Evolutionary conservation across 2,329 filamentous ascomycete species (phyloP).

Genomic region (Didymella lethalis): DNA sequence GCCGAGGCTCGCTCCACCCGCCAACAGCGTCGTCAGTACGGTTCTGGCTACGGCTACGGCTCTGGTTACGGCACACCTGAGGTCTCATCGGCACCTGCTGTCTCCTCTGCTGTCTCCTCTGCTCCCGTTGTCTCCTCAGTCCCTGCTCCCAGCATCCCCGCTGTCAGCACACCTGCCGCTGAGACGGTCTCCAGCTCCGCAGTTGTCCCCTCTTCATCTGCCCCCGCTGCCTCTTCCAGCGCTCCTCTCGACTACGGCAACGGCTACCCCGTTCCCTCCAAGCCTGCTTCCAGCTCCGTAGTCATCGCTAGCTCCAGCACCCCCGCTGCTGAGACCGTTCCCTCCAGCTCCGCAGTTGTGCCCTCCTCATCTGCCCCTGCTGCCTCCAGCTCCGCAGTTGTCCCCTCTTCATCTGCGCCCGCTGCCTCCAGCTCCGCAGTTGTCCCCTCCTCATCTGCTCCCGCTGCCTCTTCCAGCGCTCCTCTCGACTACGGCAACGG

Average conservation of each 20-base stretch:
- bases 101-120: conserved; percentile 16
- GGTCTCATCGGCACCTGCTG: conserved; percentile 17
- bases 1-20: conserved; percentile 39
- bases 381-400: neutral
- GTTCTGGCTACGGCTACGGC: conserved; percentile 25
- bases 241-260: conserved; percentile 15
- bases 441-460: conserved; percentile 17
- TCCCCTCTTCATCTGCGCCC: conserved; percentile 20
- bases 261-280: conserved; percentile 11
- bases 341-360: neutral
- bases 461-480: conserved; percentile 17
- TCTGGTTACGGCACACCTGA: conserved; percentile 19
- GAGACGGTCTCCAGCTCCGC: conserved; percentile 10
- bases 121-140: conserved; percentile 6
- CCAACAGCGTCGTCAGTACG: conserved; percentile 41
- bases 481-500: conserved; percentile 18
- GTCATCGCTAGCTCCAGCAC: conserved; percentile 19
- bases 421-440: conserved; percentile 2
- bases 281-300: conserved; percentile 14
- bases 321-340: conserved; percentile 10
- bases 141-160: conserved; percentile 16
- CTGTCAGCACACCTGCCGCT: conserved; percentile 17
- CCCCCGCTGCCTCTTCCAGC: conserved; percentile 17
- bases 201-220: conserved; percentile 14
- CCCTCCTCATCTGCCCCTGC: conserved; percentile 19